phyloP scores from a whole-genome alignment of 495 filamentous ascomycete species.

The Rostrohypoxylon terebratum region DNA sequence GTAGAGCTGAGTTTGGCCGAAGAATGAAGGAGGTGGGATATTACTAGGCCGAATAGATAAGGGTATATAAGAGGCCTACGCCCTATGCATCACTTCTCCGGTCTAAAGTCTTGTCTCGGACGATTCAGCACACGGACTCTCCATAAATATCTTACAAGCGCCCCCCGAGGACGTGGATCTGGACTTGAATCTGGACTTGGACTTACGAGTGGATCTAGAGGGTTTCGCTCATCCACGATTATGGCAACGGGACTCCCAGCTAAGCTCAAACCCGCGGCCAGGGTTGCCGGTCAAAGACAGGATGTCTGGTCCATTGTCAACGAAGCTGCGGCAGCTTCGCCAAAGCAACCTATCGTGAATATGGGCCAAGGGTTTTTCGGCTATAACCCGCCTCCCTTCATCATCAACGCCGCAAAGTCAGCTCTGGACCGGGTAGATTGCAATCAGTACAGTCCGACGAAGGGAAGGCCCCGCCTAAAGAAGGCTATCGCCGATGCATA shows the following conservation, averaged over 20 bases:
- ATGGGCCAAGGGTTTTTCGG: conserved; percentile 99
- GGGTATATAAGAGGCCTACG: background rate
- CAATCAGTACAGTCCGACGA: conserved; percentile 98
- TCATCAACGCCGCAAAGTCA: conserved; percentile 88
- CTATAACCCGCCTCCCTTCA: conserved; percentile 94
- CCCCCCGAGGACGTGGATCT: background rate
- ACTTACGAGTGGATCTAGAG: conserved; percentile 15
- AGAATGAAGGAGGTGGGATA: conserved; percentile 17
- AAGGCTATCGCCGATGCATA: conserved; percentile 93
- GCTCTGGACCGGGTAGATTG: conserved; percentile 94
- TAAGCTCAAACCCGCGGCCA: conserved; percentile 73
- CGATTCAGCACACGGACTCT: conserved; percentile 7
- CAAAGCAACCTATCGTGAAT: conserved; percentile 91
- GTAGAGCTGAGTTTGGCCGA: conserved; percentile 5
- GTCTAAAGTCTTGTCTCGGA: conserved; percentile 23
- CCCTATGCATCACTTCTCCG: conserved; percentile 35
- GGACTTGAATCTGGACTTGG: background rate
- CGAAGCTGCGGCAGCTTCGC: conserved; percentile 84
- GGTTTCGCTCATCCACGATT: conserved; percentile 44
- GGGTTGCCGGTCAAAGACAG: conserved; percentile 84
- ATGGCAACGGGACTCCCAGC: conserved; percentile 45
- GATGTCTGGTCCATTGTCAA: conserved; percentile 99
- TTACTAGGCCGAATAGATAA: conserved; percentile 19
- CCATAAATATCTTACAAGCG: conserved; percentile 9
- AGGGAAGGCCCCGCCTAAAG: conserved; percentile 88